Evolutionary conservation across 2,329 filamentous ascomycete species (phyloP), one percentile per base, ranked within the genome.

Genomic region (Cadophora luteo-olivacea): DNA sequence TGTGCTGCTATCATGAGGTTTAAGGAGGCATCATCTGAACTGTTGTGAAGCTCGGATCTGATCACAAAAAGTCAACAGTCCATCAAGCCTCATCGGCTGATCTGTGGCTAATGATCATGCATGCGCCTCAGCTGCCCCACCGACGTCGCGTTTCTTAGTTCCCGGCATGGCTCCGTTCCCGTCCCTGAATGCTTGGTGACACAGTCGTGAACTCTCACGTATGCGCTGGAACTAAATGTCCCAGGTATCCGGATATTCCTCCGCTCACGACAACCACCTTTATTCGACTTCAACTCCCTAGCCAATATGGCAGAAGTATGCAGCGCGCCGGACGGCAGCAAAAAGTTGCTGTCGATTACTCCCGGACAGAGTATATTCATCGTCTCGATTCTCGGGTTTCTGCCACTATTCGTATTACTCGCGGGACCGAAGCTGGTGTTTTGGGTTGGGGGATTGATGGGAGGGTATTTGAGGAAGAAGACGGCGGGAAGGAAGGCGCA

Each of bases 381-480:
- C 33, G 73, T 75, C 38, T 70, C 76, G 8, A 49, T 79, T 61
- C 63, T 80, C 7, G 77, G 73, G n/a, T 71, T 76, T 33, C 67
- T 77, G 5, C 78, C 80, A n/a, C 64, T 81, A 68, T 68, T 66
- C 51, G 66, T 69, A 32, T 72, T 74, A 57, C 72, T 72, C 49
- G 68, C 73, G 29, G 74, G 73, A n/a, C 76, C 76, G 1, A 74
- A 68, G 52, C 64, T 78, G 24, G 58, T 76, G 33, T 68, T 70
- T 49, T 72, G 68, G 4, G 73, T 75, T 41, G 81, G 84, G 61
- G 77, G 81, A 63, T 76, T 75, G 54, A 69, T 89, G 25, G 91
- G 90, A 70, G 91, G 84, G 82, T 85, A 87, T 72, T 80, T 93
- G 67, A 83, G 82, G 65, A 88, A 84, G 76, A 89, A 88, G 77